phyloP scores from a whole-genome alignment of 1,284 basidiomycete genomes.

The Cutaneotrichosporon spelunceum region DNA sequence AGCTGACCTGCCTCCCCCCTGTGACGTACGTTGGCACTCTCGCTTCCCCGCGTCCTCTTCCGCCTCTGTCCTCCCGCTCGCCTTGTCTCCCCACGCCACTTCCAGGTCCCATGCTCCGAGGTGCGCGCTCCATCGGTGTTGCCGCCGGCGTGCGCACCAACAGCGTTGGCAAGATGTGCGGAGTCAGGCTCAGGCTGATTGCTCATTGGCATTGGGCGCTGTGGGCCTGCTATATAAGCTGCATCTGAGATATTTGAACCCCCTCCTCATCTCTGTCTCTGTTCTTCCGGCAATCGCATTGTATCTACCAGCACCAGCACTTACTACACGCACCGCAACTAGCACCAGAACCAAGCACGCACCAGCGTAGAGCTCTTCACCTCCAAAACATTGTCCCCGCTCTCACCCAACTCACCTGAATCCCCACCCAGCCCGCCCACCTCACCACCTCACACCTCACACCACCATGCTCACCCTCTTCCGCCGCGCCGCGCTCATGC shows the following conservation, averaged over 20 bases:
- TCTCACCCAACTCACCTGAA: too few species aligned
- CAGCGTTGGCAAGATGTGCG: not conserved
- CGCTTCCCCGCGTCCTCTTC: not conserved
- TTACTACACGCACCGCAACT: not conserved
- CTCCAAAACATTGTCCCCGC: too few species aligned
- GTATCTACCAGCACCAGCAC: not conserved
- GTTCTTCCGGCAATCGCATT: not conserved
- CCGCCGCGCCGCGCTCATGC: slow-evolving; percentile 2
- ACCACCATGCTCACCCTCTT: slow-evolving; percentile 3
- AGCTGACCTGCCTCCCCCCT: too few species aligned
- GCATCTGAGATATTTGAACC: not conserved
- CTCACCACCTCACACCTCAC: not conserved
- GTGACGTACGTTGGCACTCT: too few species aligned
- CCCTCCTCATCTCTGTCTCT: not conserved
- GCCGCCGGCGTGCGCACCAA: not conserved
- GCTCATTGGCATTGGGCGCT: not conserved
- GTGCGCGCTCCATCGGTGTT: not conserved
- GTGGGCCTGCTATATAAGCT: not conserved
- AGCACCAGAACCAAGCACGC: not conserved
- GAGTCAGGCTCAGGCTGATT: not conserved
- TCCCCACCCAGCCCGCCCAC: not conserved
- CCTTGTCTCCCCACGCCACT: not conserved
- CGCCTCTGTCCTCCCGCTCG: too few species aligned
- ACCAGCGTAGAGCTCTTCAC: too few species aligned
- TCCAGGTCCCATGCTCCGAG: not conserved